Base-by-base conservation (phyloP, 116 monocot genomes). In the Iris pallida region DNA sequence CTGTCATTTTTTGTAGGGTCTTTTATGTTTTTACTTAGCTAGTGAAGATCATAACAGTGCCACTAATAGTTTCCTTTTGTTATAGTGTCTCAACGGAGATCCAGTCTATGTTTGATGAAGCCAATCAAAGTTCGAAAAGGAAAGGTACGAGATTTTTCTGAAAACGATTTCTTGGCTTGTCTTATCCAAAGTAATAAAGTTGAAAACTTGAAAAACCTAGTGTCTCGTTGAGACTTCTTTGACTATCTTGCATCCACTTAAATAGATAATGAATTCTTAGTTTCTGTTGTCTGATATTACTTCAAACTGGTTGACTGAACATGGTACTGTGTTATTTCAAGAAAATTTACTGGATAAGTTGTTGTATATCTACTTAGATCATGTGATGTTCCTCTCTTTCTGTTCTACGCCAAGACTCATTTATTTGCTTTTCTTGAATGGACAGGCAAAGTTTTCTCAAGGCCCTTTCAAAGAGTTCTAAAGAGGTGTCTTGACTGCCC, bases 51-150 rank as follows among this genome's bases (percentile, higher is more conserved):
- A 3, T 30, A 30, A 30, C 0, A 30, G 30, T 30, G 3, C 30
- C 30, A 1, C 47, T 49, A 64, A 48, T 19, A 46, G 7, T 46
- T 68, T 16, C 20, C 30, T 68, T 78, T 49, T 7, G 43, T 79
- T 53, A 30, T 85, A 90, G 87, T 73, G 85, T 87, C 46, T 78
- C 84, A 42, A 70, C 76, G 47, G 90, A 94, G 47, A 66, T 90
- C 59, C 78, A 45, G 44, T 73, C 80, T n/a, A 85, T 83, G 79
- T 19, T 88, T 20, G 78, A 88, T 63, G 88, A 88, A 52, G 71
- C 76, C 61, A 95, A 73, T 71, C 83, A 64, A 95, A 82, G 46
- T 68, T 79, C 64, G 91, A 90, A 64, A 95, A 88, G 65, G 91
- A 95, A 20, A 95, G 95, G 95, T 88, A 82, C 20, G 45, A 18